Percentiles rank a stretch among this genome's conserved stretches.
These are phyloP conservation scores for Huntiella abstrusa DNA, from an alignment of 2,329 filamentous ascomycete species.

Conservation along the genomic window DNA sequence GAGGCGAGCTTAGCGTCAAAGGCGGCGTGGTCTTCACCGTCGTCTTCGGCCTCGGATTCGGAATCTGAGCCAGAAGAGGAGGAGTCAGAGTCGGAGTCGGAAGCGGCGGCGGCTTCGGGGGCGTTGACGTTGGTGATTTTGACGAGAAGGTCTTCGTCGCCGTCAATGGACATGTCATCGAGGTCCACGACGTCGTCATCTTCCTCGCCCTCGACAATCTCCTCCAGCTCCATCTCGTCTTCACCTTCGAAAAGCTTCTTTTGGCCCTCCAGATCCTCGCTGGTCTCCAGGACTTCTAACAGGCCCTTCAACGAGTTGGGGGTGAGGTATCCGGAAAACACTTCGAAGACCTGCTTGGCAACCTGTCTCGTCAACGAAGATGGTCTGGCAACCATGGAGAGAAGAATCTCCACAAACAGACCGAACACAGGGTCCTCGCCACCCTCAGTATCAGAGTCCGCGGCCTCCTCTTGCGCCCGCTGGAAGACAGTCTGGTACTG, in stretches of 20 bases:
- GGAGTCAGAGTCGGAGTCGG: constrained; percentile 24
- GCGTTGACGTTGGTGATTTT: constrained; percentile 18
- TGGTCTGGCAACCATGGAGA: constrained; percentile 76
- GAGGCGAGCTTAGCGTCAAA: constrained; percentile 60
- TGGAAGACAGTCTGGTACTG: constrained; percentile 42
- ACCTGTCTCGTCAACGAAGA: constrained; percentile 73
- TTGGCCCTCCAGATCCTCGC: constrained; percentile 68
- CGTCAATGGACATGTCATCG: constrained; percentile 27
- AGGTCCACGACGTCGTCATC: constrained; percentile 29
- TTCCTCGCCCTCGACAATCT: neutral
- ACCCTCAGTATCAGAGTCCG: constrained; percentile 27
- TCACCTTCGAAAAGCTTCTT: constrained; percentile 64
- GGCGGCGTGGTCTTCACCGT: constrained; percentile 25
- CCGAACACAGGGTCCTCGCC: constrained; percentile 21
- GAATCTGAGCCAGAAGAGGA: constrained; percentile 24
- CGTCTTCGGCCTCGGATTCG: constrained; percentile 24
- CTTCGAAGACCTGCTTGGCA: constrained; percentile 71
- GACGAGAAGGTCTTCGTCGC: constrained; percentile 18
- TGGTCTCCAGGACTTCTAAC: constrained; percentile 51
- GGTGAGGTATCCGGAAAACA: constrained; percentile 60
- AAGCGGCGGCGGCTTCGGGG: constrained; percentile 22
- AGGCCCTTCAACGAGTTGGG: constrained; percentile 48
- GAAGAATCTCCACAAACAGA: constrained; percentile 65
- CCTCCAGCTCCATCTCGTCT: constrained; percentile 21
- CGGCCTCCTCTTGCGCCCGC: constrained; percentile 18